Evolutionary conservation across 192 early-diverging fungal genomes (phyloP).

Genomic region (Blastocladiella britannica): DNA sequence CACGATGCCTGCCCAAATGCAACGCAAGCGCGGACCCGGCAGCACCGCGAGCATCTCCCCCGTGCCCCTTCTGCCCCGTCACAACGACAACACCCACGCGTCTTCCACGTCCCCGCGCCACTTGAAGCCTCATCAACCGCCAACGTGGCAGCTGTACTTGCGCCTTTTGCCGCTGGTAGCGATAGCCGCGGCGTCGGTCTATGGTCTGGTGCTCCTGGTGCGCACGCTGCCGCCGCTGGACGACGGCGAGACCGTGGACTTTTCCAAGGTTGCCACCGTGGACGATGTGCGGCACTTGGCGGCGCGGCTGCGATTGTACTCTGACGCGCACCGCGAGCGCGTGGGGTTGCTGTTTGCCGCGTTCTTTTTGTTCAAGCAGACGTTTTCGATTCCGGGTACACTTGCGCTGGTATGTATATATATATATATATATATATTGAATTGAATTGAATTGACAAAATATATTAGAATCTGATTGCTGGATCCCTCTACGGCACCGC

Average conservation of each 20-base stretch:
- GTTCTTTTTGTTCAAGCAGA: slow-evolving; percentile 19
- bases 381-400: slow-evolving; percentile 15
- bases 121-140: too few species aligned
- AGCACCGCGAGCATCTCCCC: too few species aligned
- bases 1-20: too few species aligned
- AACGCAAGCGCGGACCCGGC: too few species aligned
- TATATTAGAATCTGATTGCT: slow-evolving; percentile 12
- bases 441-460: background rate
- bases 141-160: too few species aligned
- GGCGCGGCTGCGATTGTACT: slow-evolving; percentile 8
- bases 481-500: slow-evolving; percentile 13
- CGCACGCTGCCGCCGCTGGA: background rate
- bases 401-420: slow-evolving; percentile 14
- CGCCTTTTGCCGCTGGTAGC: too few species aligned
- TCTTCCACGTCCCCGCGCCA: too few species aligned
- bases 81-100: too few species aligned
- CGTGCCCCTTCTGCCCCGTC: too few species aligned
- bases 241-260: background rate
- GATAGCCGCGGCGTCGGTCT: background rate
- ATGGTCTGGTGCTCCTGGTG: background rate
- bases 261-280: too few species aligned
- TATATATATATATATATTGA: too few species aligned
- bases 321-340: slow-evolving; percentile 5
- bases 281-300: too few species aligned
- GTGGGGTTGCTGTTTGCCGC: slow-evolving; percentile 8